Base-by-base conservation (phyloP, 257 asterid species). In the Vinca minor region DNA sequence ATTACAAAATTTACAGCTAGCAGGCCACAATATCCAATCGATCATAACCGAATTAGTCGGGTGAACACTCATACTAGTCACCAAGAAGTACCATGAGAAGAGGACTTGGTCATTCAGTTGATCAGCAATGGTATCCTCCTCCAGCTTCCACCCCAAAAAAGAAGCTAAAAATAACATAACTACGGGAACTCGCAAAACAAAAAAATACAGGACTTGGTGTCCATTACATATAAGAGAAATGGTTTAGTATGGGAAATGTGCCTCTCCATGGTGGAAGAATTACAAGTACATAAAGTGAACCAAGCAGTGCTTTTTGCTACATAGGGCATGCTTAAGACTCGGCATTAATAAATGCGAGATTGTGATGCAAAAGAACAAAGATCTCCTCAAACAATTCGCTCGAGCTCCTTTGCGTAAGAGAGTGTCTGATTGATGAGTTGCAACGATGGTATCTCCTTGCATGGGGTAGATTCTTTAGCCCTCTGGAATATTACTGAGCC, bases 401-500 rank as follows among this genome's bases (percentile, higher is more conserved):
- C 96, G 79, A 91, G 78, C 77, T 88, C 98, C 78, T 91, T 81
- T 0, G 98, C 98, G 12, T 88, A 91, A 64, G 96, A 79, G 69
- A 91, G 95, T 17, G 96, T 91, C 77, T 91, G 96, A 77, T 87
- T 91, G 78, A 91, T 91, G 67, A 91, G 83, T 76, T 88, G 96
- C 80, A 88, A 71, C 15, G 98, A 91, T 0, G 98, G 98, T 21
- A 91, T 91, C 89, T 91, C 96, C 87, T 84, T 91, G 85, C 94
- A 91, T 25, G 95, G 87, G 0, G 74, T 69, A 17, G 91, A 78
- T 64, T 88, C 98, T 72, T 88, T 88, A 0, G 92, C 91, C 68
- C 73, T 74, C 66, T 86, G 95, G 82, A 91, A 88, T 39, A 76
- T 72, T 61, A 91, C 84, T 41, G 63, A 64, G 8, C 86, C 94